Conservation (phyloP, 139 green algal species). For the Chlorella sp. region DNA sequence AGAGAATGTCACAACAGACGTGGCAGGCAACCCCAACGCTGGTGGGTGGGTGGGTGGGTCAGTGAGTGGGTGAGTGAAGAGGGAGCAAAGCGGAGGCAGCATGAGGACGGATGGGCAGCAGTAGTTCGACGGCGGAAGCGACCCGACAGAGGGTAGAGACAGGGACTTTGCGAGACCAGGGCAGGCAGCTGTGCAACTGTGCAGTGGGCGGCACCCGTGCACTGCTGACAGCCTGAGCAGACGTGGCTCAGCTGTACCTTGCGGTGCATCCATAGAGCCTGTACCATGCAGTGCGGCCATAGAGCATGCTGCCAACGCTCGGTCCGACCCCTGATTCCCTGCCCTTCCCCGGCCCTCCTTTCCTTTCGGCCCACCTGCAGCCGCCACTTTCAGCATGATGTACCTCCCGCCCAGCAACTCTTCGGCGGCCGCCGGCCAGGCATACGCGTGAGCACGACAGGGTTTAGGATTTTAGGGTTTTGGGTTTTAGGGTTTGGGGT, state of each 20-base stretch:
- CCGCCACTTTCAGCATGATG: neutral
- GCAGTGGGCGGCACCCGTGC: neutral
- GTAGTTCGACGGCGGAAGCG: too few relatives aligned
- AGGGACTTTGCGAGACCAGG: too few relatives aligned
- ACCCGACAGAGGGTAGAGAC: too few relatives aligned
- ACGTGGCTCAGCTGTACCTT: too few relatives aligned
- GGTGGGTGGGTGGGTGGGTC: neutral
- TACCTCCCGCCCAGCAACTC: slow-evolving; percentile 1
- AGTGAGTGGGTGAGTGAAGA: neutral
- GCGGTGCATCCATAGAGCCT: too few relatives aligned
- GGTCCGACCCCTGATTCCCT: too few relatives aligned
- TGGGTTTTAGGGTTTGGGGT: neutral
- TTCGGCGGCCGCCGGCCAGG: neutral
- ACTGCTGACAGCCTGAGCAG: neutral
- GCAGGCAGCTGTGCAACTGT: neutral
- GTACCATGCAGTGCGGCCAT: too few relatives aligned
- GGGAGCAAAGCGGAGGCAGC: too few relatives aligned
- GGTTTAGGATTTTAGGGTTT: too few relatives aligned
- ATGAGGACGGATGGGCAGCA: too few relatives aligned
- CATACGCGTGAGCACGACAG: neutral
- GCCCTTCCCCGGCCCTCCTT: too few relatives aligned
- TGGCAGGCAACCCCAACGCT: neutral
- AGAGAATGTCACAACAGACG: neutral
- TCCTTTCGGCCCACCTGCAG: neutral
- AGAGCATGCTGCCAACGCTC: too few relatives aligned